Evolutionary conservation across 176 grass and related monocot species (phyloP), one percentile per base, ranked within the genome.

Genomic region (Coix lacrymajobi): DNA sequence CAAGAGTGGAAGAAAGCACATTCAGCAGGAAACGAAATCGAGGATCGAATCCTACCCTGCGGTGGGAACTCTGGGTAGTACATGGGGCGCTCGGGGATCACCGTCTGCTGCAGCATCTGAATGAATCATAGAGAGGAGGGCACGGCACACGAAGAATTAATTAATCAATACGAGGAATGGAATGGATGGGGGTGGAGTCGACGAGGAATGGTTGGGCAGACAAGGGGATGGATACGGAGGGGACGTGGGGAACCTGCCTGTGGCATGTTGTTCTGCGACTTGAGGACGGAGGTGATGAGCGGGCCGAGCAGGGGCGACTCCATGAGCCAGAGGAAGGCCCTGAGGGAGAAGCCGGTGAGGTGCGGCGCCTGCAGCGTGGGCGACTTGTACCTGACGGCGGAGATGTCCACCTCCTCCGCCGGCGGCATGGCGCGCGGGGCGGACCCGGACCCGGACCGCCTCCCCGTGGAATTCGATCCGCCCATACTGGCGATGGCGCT

Each of bases 61-160:
- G 84, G 90, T 26, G 93, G 96, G 88, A 77, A 98, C 68, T 98
- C 91, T 11, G 96, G 96, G 79, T 36, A 76, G 87, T 85, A 95
- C 96, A 98, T 98, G 71, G 96, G 96, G 11, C 78, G 81, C 74
- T 98, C 96, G 6, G 93, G 96, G 76, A 98, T 98, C 8, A 90
- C 45, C 25, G 96, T 98, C 45, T 88, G 41, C 56, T 87, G 87
- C 81, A 98, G 87, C 76, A 95, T 82, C 96, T 95, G 90, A 25
- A 34, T 29, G 46, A 54, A 11, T 16, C 34, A 28, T 19, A 3
- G 37, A 48, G 30, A 61, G 4, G 49, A 29, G 31, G 16, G 4
- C 41, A 43, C 10, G 15, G 54, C 56, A 28, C 8, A 14, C 58
- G 4, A 39, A 6, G 24, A 13, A 28, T 19, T 0, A 49, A 6